Evolutionary conservation across 208 protist species (phyloP), one percentile per base, ranked within the genome.

Genomic region (Leishmania mexicana): DNA sequence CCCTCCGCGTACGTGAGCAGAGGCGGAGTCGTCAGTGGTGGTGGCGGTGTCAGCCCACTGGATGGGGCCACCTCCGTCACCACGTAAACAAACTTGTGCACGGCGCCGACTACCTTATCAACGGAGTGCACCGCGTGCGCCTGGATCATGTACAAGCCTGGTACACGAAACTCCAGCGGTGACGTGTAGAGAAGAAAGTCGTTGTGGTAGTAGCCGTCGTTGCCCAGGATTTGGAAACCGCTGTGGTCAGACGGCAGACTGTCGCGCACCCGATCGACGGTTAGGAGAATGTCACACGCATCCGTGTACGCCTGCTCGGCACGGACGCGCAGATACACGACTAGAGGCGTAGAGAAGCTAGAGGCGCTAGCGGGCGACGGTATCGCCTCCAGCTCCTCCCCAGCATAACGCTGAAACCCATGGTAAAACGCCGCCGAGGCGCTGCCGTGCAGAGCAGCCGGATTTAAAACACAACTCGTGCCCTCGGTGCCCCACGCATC

Each of bases 11-110:
- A 70, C 17, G 35, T n/a, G 45, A 70, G 51, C 35, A 72, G 60
- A 53, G 35, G 60, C 11, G 38, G 42, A 28, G 24, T 38, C 15
- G 24, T 13, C 57, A 53, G 51, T 35, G 58, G 40, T 72, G 21
- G 13, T 40, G 40, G 21, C 54, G 62, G 35, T 40, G 60, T 11
- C 28, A 10, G 21, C 13, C 28, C 73, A 28, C 35, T 24, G 38
- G 49, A 74, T 51, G 42, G 42, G 24, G 40, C 38, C 8, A 38
- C 13, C n/a, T 42, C 53, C 2, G 85, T 78, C 40, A 96, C 72
- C 24, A 84, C 82, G 74, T 90, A 97, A 28, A 79, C 75, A 54
- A 97, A 96, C 49, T 91, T 86, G 70, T 97, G 94, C 47, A 96
- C 90, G 0, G 84, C 74, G 1, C 94, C 91, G 38, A 97, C 91